Conservation (phyloP, 257 asterid species). For the Fraxinus cuspidata region DNA sequence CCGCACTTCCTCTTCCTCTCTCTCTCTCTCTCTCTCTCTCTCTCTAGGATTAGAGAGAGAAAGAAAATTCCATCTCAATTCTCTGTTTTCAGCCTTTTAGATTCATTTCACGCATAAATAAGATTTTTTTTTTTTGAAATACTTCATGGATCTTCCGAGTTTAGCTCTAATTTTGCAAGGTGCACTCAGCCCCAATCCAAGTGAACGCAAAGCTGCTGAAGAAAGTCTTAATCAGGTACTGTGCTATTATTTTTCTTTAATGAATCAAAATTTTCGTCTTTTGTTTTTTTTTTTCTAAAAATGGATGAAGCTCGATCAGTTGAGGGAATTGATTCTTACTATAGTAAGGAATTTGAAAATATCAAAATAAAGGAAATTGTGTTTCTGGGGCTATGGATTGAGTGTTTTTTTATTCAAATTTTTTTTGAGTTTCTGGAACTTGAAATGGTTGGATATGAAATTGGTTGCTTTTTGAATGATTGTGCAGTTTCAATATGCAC, state of each 20-base stretch:
- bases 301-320: neutral
- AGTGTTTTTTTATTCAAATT: neutral
- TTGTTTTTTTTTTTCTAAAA: neutral
- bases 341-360: neutral
- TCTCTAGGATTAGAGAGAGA: slow-evolving; percentile 48
- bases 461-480: slow-evolving; percentile 12
- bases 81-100: neutral
- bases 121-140: neutral
- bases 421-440: slow-evolving; percentile 3
- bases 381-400: neutral
- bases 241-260: neutral
- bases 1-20: slow-evolving; percentile 29
- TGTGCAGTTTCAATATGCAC: slow-evolving; percentile 78
- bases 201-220: slow-evolving; percentile 87
- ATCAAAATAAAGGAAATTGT: slow-evolving; percentile 8
- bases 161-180: slow-evolving; percentile 72
- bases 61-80: neutral
- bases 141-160: slow-evolving; percentile 77
- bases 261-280: neutral
- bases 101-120: neutral
- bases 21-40: slow-evolving; percentile 43
- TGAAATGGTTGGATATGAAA: slow-evolving; percentile 9
- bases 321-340: neutral
- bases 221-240: slow-evolving; percentile 85
- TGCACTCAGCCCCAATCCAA: slow-evolving; percentile 82